Evolutionary conservation across 177 flowering plant species (phyloP), one percentile per base, ranked within the genome.

Genomic region (Vitis hybrid): DNA sequence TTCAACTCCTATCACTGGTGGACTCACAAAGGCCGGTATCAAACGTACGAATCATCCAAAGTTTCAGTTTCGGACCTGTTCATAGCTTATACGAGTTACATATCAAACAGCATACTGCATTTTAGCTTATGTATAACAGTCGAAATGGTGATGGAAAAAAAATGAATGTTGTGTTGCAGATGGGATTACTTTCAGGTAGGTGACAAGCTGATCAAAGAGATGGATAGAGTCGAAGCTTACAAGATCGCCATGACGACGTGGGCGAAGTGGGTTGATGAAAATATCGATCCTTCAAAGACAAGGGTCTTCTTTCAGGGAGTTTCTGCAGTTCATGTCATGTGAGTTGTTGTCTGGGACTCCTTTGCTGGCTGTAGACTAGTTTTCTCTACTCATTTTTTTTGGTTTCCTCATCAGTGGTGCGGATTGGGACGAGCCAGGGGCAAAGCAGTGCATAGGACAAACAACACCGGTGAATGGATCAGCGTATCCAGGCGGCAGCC

Each of bases 1-100:
- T 86, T 86, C 75, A 84, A 86, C 70, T 18, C 80, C 8, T 79
- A 67, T 56, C 88, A 85, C 56, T 83, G 88, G 88, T 85, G 86
- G 86, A 31, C 58, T 29, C 81, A 77, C 65, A 64, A 49, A 0
- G 87, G 84, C 10, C 58, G 49, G 6, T 15, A 5, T 2, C 67
- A 78, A 75, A 68, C 79, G 84, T 78, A 67, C 10, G 70, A 67
- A 9, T 5, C 14, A 51, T 15, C 12, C 13, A n/a, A 10, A 15
- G 7, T 33, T 16, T 45, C 15, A 50, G 14, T 22, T 10, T 51
- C 14, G 1, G 10, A 52, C 19, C n/a, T 12, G 11, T 8, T 21
- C 48, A 61, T 10, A 22, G 22, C 14, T 10, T 29, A 61, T 58
- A 58, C 21, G 26, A 5, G 22, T 14, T 18, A 39, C 45, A 39